Base-by-base conservation (phyloP, 1,284 basidiomycete genomes). In the Microstroma glucosiphilum region DNA sequence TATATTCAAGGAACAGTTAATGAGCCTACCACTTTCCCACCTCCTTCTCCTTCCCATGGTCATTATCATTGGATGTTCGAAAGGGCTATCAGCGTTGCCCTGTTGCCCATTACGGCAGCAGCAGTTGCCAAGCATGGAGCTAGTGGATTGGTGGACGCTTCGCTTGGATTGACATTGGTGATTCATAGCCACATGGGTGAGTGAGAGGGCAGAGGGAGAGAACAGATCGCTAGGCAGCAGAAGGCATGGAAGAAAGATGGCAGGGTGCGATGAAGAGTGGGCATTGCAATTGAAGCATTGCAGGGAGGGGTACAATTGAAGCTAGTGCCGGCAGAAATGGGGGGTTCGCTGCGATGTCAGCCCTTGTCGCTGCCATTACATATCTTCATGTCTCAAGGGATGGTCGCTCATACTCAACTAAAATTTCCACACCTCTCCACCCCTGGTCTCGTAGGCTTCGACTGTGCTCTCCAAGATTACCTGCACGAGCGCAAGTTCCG, bases 11-110 rank as follows among this genome's bases (percentile, higher is more conserved):
- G 94, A 62, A 91, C 91, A 42, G 92, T 93, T 72, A 98, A 98
- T 83, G 94, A 98, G 80, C 90, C 94, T 1, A 91, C 89, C 3
- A 82, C 87, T 21, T 96, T 92, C 84, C 93, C 93, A 37, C 80
- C 87, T 25, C 86, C 91, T 42, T 67, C 69, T 58, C 59, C 72
- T 2, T 81, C 86, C 2, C 90, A 96, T 76, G 94, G 96, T 57
- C 94, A 91, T 1, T 89, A 96, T 82, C 94, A 97, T 84, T 98
- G 94, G 94, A 87, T 91, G 1, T 96, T 97, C 78, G 94, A 98
- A 81, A 89, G 94, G 60, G 84, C 92, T 19, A 85, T 97, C 61
- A 88, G 90, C 1, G 93, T 90, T 0, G 83, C 87, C 25, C 86
- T 98, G 68, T 85, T 98, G 19, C 96, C 96, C 26, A 82, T 96